phyloP scores from a whole-genome alignment of 2,329 filamentous ascomycete species.

The Moelleriella libera region DNA sequence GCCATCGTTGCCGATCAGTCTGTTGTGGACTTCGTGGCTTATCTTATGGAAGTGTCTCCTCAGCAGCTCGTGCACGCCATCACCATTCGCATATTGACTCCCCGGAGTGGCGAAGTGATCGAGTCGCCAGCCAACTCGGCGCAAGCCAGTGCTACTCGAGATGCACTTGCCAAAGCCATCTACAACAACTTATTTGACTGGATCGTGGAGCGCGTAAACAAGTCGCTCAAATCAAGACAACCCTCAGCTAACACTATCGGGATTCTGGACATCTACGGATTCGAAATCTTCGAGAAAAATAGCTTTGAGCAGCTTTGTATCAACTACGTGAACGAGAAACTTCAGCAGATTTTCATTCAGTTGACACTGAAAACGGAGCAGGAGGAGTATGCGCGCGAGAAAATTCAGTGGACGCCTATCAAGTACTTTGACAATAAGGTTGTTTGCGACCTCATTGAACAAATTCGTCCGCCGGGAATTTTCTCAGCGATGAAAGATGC shows the following conservation, averaged over 20 bases:
- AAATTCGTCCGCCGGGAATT: constrained; percentile 75
- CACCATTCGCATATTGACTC: constrained; percentile 72
- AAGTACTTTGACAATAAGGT: constrained; percentile 99
- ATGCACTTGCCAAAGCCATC: constrained; percentile 87
- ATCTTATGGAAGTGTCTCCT: constrained; percentile 77
- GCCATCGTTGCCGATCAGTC: constrained; percentile 78
- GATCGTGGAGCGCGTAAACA: constrained; percentile 89
- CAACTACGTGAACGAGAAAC: constrained; percentile 98
- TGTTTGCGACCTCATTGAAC: constrained; percentile 93
- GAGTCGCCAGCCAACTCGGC: constrained; percentile 72
- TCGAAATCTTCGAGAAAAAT: constrained; percentile 98
- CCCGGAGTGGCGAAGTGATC: constrained; percentile 50
- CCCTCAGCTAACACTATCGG: constrained; percentile 73
- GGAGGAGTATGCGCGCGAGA: constrained; percentile 88
- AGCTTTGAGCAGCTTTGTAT: constrained; percentile 98
- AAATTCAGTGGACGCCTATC: constrained; percentile 98
- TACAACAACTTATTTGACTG: constrained; percentile 98
- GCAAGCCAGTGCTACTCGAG: constrained; percentile 75
- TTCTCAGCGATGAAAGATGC: constrained; percentile 96
- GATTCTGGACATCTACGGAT: constrained; percentile 97
- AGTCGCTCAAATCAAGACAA: constrained; percentile 68
- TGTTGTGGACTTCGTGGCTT: constrained; percentile 87
- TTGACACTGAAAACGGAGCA: constrained; percentile 92
- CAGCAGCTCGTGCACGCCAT: constrained; percentile 73
- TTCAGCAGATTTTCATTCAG: constrained; percentile 98